phyloP scores from a whole-genome alignment of 2,329 filamentous ascomycete genomes.

The Domatiomyces catenatus region DNA sequence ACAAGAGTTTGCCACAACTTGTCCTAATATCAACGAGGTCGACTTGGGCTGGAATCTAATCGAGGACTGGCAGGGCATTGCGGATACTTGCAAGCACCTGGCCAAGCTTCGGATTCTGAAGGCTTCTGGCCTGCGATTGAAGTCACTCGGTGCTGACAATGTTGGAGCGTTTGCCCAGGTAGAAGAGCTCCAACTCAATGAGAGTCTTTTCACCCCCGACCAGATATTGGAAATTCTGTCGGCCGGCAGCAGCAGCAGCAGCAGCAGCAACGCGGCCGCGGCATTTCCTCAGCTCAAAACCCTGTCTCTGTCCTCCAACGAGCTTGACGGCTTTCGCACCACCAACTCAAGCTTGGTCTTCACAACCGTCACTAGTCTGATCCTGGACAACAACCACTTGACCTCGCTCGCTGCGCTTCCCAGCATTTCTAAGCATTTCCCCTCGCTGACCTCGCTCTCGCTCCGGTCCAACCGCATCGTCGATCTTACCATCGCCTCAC shows the following conservation, averaged over 20 bases:
- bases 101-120: constrained; percentile 50
- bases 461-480: constrained; percentile 65
- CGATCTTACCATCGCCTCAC: constrained; percentile 1
- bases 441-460: constrained; percentile 33
- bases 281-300: constrained; percentile 11
- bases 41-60: constrained; percentile 79
- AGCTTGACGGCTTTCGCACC: constrained; percentile 7
- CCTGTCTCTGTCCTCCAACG: constrained; percentile 10
- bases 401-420: constrained; percentile 24
- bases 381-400: constrained; percentile 34
- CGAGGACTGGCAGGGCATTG: constrained; percentile 49
- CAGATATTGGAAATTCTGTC: constrained; percentile 35
- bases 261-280: neutral
- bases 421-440: constrained; percentile 41
- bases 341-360: constrained; percentile 7
- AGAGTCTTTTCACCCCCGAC: constrained; percentile 51
- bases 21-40: constrained; percentile 51
- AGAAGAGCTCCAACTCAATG: constrained; percentile 46
- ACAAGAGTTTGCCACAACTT: constrained; percentile 39
- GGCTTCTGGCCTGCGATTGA: constrained; percentile 25
- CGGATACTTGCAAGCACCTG: constrained; percentile 55
- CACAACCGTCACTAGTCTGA: constrained; percentile 33
- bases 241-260: neutral
- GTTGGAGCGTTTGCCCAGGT: constrained; percentile 26
- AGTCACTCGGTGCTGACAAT: neutral